Percentiles rank a stretch among this genome's conserved stretches.
Evolutionary conservation across 345 rosid genomes (phyloP).

Genomic region (Citrus sp.): DNA sequence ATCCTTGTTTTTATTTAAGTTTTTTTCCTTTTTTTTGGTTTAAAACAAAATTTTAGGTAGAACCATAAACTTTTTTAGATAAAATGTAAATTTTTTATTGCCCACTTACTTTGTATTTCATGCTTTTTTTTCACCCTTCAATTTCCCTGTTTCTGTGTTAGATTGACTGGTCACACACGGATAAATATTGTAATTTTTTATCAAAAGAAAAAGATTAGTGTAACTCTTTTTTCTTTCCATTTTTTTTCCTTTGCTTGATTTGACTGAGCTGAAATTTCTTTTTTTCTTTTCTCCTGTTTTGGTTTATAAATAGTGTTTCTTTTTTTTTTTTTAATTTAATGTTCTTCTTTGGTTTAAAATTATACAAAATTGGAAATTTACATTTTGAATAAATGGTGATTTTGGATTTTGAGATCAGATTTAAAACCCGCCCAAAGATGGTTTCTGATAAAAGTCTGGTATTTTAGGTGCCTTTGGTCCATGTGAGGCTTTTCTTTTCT

Average conservation of each 20-base stretch:
- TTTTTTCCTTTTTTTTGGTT: not conserved
- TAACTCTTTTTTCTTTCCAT: not conserved
- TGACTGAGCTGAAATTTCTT: not conserved
- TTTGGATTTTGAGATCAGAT: conserved; percentile 19
- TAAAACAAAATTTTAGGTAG: not conserved
- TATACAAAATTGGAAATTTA: not conserved
- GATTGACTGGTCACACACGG: not conserved
- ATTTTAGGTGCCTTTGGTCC: conserved; percentile 59
- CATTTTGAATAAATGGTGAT: conserved; percentile 17
- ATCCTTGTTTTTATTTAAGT: not conserved
- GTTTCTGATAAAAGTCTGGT: conserved; percentile 46
- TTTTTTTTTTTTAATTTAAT: conserved; percentile 7
- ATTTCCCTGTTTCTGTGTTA: not conserved
- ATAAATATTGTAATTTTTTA: not conserved
- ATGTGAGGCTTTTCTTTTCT: conserved; percentile 40
- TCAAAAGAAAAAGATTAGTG: not conserved
- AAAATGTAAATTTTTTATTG: not conserved
- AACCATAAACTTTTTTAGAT: not conserved
- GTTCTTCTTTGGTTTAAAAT: conserved; percentile 22
- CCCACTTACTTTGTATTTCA: not conserved
- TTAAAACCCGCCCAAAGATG: conserved; percentile 44
- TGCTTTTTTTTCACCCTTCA: not conserved
- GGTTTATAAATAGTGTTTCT: not conserved
- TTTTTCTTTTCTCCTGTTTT: not conserved
- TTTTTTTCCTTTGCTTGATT: not conserved